These are phyloP conservation scores for Saposhnikovia divaricata DNA, from an alignment of 129 eudicot species.

Conservation along the genomic window DNA sequence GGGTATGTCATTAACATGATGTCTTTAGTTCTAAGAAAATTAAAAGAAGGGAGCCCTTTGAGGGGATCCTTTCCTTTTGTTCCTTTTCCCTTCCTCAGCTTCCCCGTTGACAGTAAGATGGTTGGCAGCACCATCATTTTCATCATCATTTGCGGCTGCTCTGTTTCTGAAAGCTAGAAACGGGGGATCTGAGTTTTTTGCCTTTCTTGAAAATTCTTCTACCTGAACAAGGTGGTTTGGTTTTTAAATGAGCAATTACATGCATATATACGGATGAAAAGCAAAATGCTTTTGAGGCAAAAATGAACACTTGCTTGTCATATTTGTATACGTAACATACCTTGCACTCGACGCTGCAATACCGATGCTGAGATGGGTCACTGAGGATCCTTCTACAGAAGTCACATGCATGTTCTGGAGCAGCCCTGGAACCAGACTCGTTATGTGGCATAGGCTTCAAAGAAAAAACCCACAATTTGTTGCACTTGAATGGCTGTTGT, in stretches of 20 bases:
- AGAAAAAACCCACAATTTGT: conserved; percentile 42
- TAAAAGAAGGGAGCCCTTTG: conserved; percentile 29
- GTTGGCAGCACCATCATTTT: not conserved
- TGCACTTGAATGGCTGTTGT: conserved; percentile 50
- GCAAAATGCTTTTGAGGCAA: too few species aligned
- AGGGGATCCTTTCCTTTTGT: conserved; percentile 42
- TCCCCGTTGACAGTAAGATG: not conserved
- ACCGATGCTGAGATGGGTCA: conserved; percentile 24
- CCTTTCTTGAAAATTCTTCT: not conserved
- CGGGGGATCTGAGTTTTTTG: not conserved
- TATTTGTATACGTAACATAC: conserved; percentile 12
- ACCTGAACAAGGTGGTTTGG: conserved; percentile 13
- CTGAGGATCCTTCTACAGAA: conserved; percentile 28
- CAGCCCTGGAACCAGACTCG: conserved; percentile 31
- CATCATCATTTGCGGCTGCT: not conserved
- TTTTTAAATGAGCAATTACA: not conserved
- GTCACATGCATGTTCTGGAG: conserved; percentile 25
- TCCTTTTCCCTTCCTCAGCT: conserved; percentile 4
- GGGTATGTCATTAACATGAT: not conserved
- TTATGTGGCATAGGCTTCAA: conserved; percentile 48
- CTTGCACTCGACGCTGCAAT: conserved; percentile 49
- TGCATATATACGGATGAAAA: too few species aligned
- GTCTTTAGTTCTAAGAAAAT: not conserved
- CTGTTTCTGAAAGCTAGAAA: not conserved
- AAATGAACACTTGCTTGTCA: not conserved